phyloP scores from a whole-genome alignment of 2,329 filamentous ascomycete genomes.

The Apiospora aurea region DNA sequence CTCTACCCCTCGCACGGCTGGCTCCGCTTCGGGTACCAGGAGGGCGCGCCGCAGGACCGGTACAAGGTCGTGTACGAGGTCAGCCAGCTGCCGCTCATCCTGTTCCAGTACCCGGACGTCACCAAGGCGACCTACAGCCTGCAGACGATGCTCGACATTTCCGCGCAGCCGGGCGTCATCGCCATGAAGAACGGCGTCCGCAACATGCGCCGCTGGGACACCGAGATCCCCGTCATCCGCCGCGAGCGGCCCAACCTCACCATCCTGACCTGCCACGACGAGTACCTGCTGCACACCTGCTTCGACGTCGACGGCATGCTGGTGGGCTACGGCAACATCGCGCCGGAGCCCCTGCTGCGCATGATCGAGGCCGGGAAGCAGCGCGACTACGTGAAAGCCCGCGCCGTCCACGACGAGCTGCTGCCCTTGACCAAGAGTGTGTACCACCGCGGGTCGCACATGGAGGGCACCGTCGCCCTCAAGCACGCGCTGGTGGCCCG shows the following conservation, averaged over 20 bases:
- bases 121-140: slow-evolving; percentile 59
- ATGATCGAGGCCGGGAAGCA: slow-evolving; percentile 58
- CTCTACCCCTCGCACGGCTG: slow-evolving; percentile 61
- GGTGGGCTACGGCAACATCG: slow-evolving; percentile 55
- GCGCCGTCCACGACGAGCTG: slow-evolving; percentile 57
- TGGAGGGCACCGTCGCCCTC: slow-evolving; percentile 60
- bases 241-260: slow-evolving; percentile 55
- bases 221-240: slow-evolving; percentile 60
- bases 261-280: slow-evolving; percentile 59
- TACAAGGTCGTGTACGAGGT: slow-evolving; percentile 58
- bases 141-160: slow-evolving; percentile 59
- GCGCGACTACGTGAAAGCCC: slow-evolving; percentile 54
- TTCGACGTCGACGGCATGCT: slow-evolving; percentile 57
- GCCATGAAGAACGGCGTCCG: slow-evolving; percentile 65
- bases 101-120: slow-evolving; percentile 62
- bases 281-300: slow-evolving; percentile 58
- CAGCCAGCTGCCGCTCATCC: slow-evolving; percentile 56
- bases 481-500: slow-evolving; percentile 60
- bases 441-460: slow-evolving; percentile 61
- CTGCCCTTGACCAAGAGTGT: slow-evolving; percentile 60
- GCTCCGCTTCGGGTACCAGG: slow-evolving; percentile 62
- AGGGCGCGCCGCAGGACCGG: slow-evolving; percentile 58
- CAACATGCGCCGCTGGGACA: slow-evolving; percentile 64
- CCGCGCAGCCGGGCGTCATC: slow-evolving; percentile 58
- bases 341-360: slow-evolving; percentile 56